Conservation (phyloP, 768 basidiomycete genomes). For the Lactarius quietus region DNA sequence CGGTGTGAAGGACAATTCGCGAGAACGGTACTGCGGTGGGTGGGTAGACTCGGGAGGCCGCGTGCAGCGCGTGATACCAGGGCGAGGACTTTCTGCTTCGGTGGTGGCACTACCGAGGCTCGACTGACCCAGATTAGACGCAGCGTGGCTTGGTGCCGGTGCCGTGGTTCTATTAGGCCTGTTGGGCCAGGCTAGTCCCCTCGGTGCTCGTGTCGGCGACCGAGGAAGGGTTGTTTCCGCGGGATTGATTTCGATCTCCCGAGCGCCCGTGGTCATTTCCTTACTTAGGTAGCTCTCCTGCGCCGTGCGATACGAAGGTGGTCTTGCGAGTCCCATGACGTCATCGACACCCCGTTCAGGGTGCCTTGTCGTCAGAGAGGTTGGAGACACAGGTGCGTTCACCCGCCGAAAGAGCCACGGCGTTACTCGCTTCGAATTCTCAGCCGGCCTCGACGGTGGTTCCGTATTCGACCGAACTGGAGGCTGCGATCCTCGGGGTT, state of each 20-base stretch:
- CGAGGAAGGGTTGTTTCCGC: background rate
- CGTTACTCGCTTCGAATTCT: constrained; percentile 13
- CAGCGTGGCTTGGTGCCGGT: background rate
- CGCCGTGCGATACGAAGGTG: constrained; percentile 6
- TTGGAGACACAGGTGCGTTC: background rate
- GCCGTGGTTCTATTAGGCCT: background rate
- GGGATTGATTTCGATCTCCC: background rate
- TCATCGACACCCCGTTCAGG: background rate
- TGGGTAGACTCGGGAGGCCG: background rate
- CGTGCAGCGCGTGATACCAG: background rate
- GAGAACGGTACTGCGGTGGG: background rate
- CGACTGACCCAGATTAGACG: background rate
- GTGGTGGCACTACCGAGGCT: background rate
- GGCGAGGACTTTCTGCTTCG: background rate
- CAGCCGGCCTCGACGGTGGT: background rate
- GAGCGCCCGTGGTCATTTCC: constrained; percentile 2
- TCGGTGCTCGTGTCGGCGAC: background rate
- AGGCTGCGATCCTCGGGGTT: constrained; percentile 4
- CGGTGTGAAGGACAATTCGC: background rate
- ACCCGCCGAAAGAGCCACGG: constrained; percentile 18
- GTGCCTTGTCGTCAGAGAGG: background rate
- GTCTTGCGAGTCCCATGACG: background rate
- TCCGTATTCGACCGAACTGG: constrained; percentile 11
- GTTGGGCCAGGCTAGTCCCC: background rate
- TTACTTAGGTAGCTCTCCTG: constrained; percentile 1